These are phyloP conservation scores for Allantophomopsis cytisporea DNA, from an alignment of 2,329 filamentous ascomycete species.

Conservation along the genomic window DNA sequence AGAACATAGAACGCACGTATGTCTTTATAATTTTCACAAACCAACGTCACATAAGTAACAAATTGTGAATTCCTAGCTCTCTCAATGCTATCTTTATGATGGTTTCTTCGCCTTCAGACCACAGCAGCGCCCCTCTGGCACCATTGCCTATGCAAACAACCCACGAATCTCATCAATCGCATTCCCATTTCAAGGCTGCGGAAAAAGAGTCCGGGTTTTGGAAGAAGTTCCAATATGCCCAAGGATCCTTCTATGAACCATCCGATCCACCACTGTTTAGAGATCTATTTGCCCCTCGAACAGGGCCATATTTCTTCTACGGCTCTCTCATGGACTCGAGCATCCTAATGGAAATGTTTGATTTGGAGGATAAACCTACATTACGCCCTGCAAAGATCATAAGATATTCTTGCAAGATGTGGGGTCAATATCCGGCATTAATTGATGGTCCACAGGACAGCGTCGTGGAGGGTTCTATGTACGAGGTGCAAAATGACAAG, in stretches of 20 bases:
- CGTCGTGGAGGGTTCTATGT: background rate
- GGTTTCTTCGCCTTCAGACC: no score
- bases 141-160: no score
- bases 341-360: background rate
- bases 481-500: background rate
- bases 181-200: conserved; percentile 1
- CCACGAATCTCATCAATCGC: background rate
- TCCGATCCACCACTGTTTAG: background rate
- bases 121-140: no score
- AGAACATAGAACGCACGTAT: no score
- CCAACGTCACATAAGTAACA: no score
- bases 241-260: background rate
- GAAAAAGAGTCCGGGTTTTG: conserved; percentile 1
- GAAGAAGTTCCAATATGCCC: background rate
- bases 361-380: background rate
- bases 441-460: background rate
- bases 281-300: background rate
- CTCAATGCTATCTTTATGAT: no score
- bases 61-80: no score
- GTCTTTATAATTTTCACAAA: no score
- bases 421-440: background rate
- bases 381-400: background rate
- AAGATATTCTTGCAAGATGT: background rate
- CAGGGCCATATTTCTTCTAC: background rate
- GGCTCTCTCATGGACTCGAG: background rate